Base-by-base conservation (phyloP, 73 alveolate species). In the Paramecium pentaurelia region DNA sequence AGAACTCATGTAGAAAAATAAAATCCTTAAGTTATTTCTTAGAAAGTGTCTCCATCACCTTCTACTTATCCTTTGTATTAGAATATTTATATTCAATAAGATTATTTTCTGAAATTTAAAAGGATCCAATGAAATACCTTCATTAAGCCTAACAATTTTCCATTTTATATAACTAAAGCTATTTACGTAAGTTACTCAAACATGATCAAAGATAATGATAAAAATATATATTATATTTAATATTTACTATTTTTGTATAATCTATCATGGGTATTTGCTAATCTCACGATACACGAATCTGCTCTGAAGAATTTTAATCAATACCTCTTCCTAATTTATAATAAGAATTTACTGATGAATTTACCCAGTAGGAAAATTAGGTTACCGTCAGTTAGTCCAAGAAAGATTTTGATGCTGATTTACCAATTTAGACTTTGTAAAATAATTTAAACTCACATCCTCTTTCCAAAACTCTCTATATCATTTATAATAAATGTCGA, bases 351-450 rank as follows among this genome's bases (percentile, higher is more conserved):
- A 34, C 42, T 25, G 84, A 64, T 32, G 84, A 64, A 32, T 14
- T 14, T 34, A 32, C 47, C 22, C 84, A 12, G 42, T 32, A 28
- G 28, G 84, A 32, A 64, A 64, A 34, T 34, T 34, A 25, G 51
- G 42, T 64, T 34, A 64, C 42, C 51, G 47, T 64, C 51, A 64
- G 84, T 64, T 64, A 64, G 84, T 64, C 84, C 84, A 64, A 64
- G 51, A 25, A 34, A 64, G 47, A 32, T 64, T 64, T 28, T 12
- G 47, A 64, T 28, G 28, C 30, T 28, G 51, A 11, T 64, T 32
- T 64, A 64, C 51, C 45, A 28, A 64, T 64, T 34, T 12, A 12
- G 51, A 28, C 84, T 64, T 14, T 22, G 36, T 54, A 64, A 64
- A 64, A 32, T 32, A 64, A 64, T 64, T 34, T 64, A 32, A 32